Evolutionary conservation across 805 yeast genomes (phyloP), one percentile per base, ranked within the genome.

Genomic region (Clavispora phyllophila): DNA sequence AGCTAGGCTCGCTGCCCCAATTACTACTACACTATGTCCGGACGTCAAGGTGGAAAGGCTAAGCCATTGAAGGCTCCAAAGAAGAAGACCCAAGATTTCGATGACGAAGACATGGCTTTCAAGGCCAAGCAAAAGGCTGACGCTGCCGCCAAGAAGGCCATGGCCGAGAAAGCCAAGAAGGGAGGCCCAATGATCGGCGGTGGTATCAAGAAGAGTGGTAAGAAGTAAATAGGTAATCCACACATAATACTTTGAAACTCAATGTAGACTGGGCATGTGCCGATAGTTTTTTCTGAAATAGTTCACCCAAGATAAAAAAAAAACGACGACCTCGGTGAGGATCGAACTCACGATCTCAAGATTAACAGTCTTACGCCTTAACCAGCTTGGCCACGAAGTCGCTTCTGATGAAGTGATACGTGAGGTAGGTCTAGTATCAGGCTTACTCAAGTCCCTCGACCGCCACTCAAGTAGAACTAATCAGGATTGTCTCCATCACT

Each of bases 31-130:
- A 60, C 34, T 36, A 88, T 89, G 96, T 88, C 96, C 39, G 89
- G 96, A 58, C 89, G 96, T 73, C 96, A 90, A 75, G 97, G 97
- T 62, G 97, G 97, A 60, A 90, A 90, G 66, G 81, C 90, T 46
- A 90, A 90, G 81, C 97, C 89, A 71, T 73, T 85, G 55, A 84
- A 84, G 78, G 81, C 81, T 8, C 85, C 91, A 54, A 91, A 87
- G 83, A 88, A 88, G 78, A 76, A 78, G 59, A 73, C 72, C 43
- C 84, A 82, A 48, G 88, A 84, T 24, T 63, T 68, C 48, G 95
- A 89, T 63, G 96, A 90, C 2, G 97, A 90, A 46, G 97, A 89
- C 50, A 42, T 75, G 23, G 96, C 96, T 4, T 89, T 82, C 78
- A 87, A 87, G 73, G 91, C 84, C 59, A 90, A 89, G 76, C 95